Percentiles rank a stretch among this genome's conserved stretches.
Evolutionary conservation across 2,329 filamentous ascomycete species (phyloP).

Genomic region (Colletotrichum sp.): DNA sequence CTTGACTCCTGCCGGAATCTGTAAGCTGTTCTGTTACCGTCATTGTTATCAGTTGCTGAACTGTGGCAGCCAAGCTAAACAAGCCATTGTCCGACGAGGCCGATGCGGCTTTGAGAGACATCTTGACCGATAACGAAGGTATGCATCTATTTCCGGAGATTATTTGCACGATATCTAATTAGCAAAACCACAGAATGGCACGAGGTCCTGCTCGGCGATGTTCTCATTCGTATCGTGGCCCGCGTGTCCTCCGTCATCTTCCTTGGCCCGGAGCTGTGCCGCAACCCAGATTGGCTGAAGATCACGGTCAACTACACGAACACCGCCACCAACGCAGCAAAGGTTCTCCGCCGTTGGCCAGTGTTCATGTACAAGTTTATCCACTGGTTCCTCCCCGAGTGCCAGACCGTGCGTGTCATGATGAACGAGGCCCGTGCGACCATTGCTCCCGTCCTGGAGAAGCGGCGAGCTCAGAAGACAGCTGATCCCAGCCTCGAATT

Average conservation of each 20-base stretch:
- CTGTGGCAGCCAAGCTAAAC: background rate
- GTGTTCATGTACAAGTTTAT: conserved; percentile 17
- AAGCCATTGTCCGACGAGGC: background rate
- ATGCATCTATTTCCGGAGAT: background rate
- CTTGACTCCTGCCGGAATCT: background rate
- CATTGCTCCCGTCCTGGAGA: conserved; percentile 20
- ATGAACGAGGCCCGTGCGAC: background rate
- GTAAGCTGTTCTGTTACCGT: background rate
- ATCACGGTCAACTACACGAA: conserved; percentile 16
- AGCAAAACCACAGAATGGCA: conserved; percentile 13
- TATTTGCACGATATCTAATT: background rate
- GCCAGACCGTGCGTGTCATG: conserved; percentile 11
- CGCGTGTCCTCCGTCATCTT: conserved; percentile 27
- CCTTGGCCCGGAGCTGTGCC: conserved; percentile 24
- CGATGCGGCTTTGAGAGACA: background rate
- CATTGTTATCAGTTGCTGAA: background rate
- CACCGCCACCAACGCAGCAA: background rate
- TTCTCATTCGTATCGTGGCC: conserved; percentile 14
- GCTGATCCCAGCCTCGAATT: background rate
- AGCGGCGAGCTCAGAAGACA: conserved; percentile 16
- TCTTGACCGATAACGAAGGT: background rate
- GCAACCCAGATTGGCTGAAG: conserved; percentile 24
- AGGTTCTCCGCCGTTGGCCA: conserved; percentile 22
- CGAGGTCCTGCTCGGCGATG: conserved; percentile 3
- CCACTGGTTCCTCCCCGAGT: conserved; percentile 24